Evolutionary conservation across 208 protist genomes (phyloP), one percentile per base, ranked within the genome.

Genomic region (Trypanosoma theileri): DNA sequence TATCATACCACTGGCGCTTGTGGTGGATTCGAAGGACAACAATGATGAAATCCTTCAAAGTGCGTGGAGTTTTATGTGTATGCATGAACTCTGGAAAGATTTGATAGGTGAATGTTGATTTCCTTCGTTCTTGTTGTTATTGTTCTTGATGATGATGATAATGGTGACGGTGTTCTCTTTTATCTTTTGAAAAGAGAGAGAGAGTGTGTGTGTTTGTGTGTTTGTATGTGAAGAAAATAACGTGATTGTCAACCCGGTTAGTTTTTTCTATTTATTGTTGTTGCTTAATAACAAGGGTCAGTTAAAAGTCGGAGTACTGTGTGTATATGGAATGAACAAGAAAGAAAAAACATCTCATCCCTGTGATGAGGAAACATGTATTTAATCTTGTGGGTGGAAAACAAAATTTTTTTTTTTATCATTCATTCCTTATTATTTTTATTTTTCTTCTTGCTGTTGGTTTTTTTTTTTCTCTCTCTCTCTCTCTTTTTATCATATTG

Each of bases 51-150:
- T 4, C 53, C 9, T 54, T 53, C 64, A 16, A 8, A 19, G 14
- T 22, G 54, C 64, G 14, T 69, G 52, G 64, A 4, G 31, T 16
- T 69, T 69, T 42, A 69, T 69, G 51, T 69, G 64, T 42, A 28
- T 61, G 4, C 64, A 69, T 50, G 26, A 16, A 19, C 52, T 69
- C n/a, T 69, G 64, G 64, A 46, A 53, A 44, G 54, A 69, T 41
- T 59, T 69, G 6, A 26, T 69, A 11, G 64, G 64, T 28, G 54
- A 53, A 13, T 69, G 64, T 60, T 69, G 53, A 69, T 19, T 50
- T n/a, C n/a, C 4, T 8, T n/a, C 56, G 2, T 45, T 35, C 57
- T 57, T 21, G 14, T 65, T 57, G 3, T 52, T 44, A 4, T 62
- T 52, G 10, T 62, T 62, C n/a, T n/a, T n/a, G n/a, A n/a, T n/a